phyloP scores from a whole-genome alignment of 169 alveolate species.

The Plasmodium gaboni region DNA sequence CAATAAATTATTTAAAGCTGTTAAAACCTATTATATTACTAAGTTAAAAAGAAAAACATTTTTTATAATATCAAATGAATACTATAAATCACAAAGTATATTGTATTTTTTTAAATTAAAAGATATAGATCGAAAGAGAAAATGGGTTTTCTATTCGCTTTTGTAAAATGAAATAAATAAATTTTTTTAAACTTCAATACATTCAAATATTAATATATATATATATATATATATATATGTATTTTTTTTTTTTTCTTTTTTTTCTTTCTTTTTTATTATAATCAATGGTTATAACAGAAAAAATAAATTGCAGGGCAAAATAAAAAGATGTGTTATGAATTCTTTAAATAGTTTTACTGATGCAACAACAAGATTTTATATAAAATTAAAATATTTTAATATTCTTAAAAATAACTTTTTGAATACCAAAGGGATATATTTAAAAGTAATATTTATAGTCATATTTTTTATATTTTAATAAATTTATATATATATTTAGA shows the following conservation, averaged over 20 bases:
- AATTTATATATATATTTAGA: background rate
- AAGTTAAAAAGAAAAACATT: constrained; percentile 40
- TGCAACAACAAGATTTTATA: constrained; percentile 18
- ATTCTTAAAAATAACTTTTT: constrained; percentile 39
- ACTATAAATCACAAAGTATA: constrained; percentile 55
- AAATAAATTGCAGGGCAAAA: constrained; percentile 30
- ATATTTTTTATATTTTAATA: background rate
- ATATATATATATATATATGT: background rate
- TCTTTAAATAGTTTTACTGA: constrained; percentile 29
- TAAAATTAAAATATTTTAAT: constrained; percentile 33
- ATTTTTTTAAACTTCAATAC: too few relatives aligned
- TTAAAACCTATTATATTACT: constrained; percentile 24
- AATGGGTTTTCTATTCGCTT: constrained; percentile 27
- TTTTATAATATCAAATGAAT: constrained; percentile 37
- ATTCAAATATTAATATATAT: background rate
- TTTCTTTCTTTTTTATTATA: constrained; percentile 8
- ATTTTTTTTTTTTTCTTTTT: constrained; percentile 3
- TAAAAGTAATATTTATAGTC: constrained; percentile 25
- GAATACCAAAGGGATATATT: constrained; percentile 21
- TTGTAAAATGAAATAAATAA: constrained; percentile 17
- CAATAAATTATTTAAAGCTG: constrained; percentile 37
- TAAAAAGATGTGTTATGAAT: constrained; percentile 37
- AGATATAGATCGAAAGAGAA: constrained; percentile 51
- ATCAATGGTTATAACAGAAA: constrained; percentile 30
- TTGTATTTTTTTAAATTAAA: constrained; percentile 33